Percentiles rank a stretch among this genome's conserved stretches.
phyloP scores from a whole-genome alignment of 371 early-diverging fungal genomes.

The Mucor piriformis region DNA sequence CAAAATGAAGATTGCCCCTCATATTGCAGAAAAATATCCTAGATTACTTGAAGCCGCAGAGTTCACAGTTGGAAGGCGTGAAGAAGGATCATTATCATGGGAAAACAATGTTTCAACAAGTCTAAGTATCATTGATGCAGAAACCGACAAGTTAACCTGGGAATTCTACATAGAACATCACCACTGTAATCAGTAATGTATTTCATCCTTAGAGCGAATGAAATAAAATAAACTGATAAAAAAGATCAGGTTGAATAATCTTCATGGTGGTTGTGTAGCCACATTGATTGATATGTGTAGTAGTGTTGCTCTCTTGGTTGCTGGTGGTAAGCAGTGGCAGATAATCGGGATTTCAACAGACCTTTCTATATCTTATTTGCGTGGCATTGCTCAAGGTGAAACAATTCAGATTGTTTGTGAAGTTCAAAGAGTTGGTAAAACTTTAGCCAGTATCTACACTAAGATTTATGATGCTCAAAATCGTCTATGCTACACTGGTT shows the following conservation, averaged over 20 bases:
- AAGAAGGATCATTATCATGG: conserved; percentile 7
- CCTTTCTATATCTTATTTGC: conserved; percentile 35
- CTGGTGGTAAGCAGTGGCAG: conserved; percentile 31
- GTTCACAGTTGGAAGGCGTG: background rate
- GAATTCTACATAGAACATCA: conserved; percentile 34
- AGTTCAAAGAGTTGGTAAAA: conserved; percentile 39
- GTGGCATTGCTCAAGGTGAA: conserved; percentile 33
- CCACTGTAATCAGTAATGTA: conserved; percentile 40
- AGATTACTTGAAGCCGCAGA: conserved; percentile 1
- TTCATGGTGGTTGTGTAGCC: conserved; percentile 53
- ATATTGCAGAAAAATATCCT: conserved; percentile 17
- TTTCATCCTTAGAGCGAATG: too few relatives aligned
- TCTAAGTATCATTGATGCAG: conserved; percentile 16
- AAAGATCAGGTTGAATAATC: conserved; percentile 28
- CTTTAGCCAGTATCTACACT: conserved; percentile 40
- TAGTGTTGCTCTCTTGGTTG: conserved; percentile 35
- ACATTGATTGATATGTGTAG: conserved; percentile 52
- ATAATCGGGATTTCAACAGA: conserved; percentile 46
- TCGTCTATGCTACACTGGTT: conserved; percentile 40
- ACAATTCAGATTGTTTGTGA: conserved; percentile 41
- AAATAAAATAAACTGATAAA: background rate
- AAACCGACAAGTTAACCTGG: conserved; percentile 33
- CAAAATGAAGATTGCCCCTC: conserved; percentile 17
- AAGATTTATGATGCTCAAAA: conserved; percentile 35
- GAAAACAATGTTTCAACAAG: conserved; percentile 4